Conservation (phyloP, 1,284 basidiomycete species). For the Ustilago bromivora region DNA sequence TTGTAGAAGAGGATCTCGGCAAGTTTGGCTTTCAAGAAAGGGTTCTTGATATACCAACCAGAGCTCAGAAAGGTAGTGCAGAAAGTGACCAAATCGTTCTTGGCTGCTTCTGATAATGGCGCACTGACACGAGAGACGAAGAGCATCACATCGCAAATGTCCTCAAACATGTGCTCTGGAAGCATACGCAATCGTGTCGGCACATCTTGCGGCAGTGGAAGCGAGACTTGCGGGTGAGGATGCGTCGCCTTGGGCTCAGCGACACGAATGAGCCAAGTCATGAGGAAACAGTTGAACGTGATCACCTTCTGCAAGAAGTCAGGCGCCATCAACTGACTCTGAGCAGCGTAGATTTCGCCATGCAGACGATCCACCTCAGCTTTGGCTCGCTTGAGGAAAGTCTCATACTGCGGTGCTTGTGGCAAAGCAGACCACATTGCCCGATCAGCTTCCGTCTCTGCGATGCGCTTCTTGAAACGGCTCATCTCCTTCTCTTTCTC, state of each 20-base stretch:
- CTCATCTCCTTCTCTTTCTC: conserved; percentile 77
- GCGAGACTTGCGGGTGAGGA: conserved; percentile 72
- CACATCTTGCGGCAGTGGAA: conserved; percentile 84
- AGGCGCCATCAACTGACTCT: conserved; percentile 87
- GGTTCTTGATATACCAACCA: conserved; percentile 97
- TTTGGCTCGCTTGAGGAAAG: conserved; percentile 63
- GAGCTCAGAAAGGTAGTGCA: conserved; percentile 91
- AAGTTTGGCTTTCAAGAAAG: conserved; percentile 97
- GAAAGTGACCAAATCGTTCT: conserved; percentile 89
- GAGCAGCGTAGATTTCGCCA: conserved; percentile 78
- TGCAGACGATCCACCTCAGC: conserved; percentile 68
- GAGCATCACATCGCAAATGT: conserved; percentile 88
- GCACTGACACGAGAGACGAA: conserved; percentile 81
- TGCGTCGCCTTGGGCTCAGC: conserved; percentile 87
- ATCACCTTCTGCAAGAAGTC: conserved; percentile 84
- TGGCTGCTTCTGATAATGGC: conserved; percentile 79
- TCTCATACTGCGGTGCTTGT: conserved; percentile 66
- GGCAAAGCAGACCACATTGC: conserved; percentile 57
- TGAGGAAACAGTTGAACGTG: conserved; percentile 87
- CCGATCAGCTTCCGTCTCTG: conserved; percentile 77
- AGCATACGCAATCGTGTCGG: conserved; percentile 86
- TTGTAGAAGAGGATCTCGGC: conserved; percentile 92
- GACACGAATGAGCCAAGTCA: conserved; percentile 92
- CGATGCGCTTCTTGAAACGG: conserved; percentile 77
- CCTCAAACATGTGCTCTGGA: conserved; percentile 94